Percentiles rank a stretch among this genome's conserved stretches.
Conservation (phyloP, 305 asterid genomes). For the Plantago coronopus region DNA sequence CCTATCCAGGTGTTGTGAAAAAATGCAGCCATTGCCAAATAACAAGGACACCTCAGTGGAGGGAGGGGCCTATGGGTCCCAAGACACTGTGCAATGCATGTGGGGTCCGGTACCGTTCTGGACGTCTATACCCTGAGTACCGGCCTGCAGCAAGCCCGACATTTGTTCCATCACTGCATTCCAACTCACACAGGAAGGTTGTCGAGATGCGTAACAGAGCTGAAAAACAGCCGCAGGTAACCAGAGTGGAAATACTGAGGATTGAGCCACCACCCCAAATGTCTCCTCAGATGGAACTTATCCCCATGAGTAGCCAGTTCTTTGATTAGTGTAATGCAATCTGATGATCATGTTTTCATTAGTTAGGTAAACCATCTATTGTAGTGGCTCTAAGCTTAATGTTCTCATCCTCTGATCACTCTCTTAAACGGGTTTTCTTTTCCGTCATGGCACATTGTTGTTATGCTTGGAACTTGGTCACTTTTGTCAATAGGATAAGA, state of each 20-base stretch:
- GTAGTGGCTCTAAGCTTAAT: too few relatives aligned
- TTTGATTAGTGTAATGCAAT: too few relatives aligned
- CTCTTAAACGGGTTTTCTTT: too few relatives aligned
- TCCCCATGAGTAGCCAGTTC: too few relatives aligned
- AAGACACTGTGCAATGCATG: constrained; percentile 58
- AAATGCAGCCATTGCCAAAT: constrained; percentile 57
- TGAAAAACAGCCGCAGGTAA: constrained; percentile 16
- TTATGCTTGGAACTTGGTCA: too few relatives aligned
- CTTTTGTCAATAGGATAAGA: too few relatives aligned
- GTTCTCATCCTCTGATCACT: too few relatives aligned
- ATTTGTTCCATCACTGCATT: constrained; percentile 48
- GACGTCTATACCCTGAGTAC: constrained; percentile 56
- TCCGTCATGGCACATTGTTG: too few relatives aligned
- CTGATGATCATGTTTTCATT: too few relatives aligned
- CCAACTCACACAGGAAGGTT: constrained; percentile 58
- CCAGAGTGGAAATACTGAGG: not conserved
- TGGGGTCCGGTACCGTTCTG: constrained; percentile 58
- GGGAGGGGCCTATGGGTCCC: constrained; percentile 63
- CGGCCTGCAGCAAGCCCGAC: constrained; percentile 68
- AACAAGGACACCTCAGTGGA: constrained; percentile 61
- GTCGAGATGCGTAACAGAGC: constrained; percentile 47
- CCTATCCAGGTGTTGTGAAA: constrained; percentile 11
- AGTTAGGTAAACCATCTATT: too few relatives aligned
- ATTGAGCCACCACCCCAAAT: not conserved
- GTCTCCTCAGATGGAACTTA: too few relatives aligned